A percentile compares a stretch with the other conserved stretches of the same genome.
Evolutionary conservation across 306 rosid species (phyloP).

Genomic region (Quercus rubra): DNA sequence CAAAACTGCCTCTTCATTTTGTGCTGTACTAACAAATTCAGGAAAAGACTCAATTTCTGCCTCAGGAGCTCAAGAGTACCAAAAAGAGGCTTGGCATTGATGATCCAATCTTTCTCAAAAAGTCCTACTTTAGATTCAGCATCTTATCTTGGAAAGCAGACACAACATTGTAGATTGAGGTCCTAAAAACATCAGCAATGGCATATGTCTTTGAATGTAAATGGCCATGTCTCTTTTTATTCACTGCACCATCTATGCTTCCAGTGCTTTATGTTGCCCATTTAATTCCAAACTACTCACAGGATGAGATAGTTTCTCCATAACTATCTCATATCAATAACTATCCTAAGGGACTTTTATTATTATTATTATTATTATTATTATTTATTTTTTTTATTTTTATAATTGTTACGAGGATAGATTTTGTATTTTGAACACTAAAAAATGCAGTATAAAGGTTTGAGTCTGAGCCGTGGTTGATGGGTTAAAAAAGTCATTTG

Average conservation of each 20-base stretch:
- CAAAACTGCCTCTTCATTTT: constrained; percentile 14
- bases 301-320: too few species aligned
- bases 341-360: too few species aligned
- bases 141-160: constrained; percentile 80
- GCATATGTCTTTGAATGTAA: constrained; percentile 74
- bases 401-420: too few species aligned
- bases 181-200: constrained; percentile 70
- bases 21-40: constrained; percentile 60
- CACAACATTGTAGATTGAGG: constrained; percentile 72
- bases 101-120: constrained; percentile 86
- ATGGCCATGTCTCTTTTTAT: constrained; percentile 60
- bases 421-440: too few species aligned
- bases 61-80: constrained; percentile 63
- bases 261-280: constrained; percentile 65
- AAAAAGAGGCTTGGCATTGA: constrained; percentile 42
- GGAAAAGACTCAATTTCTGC: constrained; percentile 67
- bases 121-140: constrained; percentile 62
- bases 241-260: constrained; percentile 47
- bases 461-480: too few species aligned
- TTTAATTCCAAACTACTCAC: constrained; percentile 40
- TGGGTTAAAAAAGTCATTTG: too few species aligned
- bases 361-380: too few species aligned
- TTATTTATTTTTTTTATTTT: accelerated
- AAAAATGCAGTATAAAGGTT: too few species aligned
- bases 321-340: too few species aligned